These are phyloP conservation scores for Polygonum maritimum DNA, from an alignment of 148 eudicot genomes.

Conservation along the genomic window DNA sequence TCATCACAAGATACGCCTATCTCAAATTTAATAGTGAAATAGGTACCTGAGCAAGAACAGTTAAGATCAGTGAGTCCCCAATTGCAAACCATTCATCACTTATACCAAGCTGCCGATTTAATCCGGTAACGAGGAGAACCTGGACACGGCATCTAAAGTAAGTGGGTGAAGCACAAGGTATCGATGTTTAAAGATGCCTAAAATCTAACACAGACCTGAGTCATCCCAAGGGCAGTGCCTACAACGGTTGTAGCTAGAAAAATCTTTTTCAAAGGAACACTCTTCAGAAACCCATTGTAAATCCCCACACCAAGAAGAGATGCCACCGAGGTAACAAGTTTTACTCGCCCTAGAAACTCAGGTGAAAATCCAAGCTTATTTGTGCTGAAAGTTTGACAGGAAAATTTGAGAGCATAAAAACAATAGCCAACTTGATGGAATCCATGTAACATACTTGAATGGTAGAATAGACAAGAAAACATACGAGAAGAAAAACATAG, in stretches of 20 bases:
- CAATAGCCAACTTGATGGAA: neutral
- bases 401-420: neutral
- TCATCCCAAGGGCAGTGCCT: conserved; percentile 86
- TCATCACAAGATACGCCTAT: neutral
- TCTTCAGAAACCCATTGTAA: conserved; percentile 87
- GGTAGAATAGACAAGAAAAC: conserved; percentile 14
- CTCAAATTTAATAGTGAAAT: neutral
- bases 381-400: conserved; percentile 48
- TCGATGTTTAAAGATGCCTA: neutral
- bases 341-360: conserved; percentile 96
- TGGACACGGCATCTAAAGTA: conserved; percentile 16
- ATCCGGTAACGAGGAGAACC: conserved; percentile 90
- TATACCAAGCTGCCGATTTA: conserved; percentile 78
- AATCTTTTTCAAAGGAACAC: conserved; percentile 61
- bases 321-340: conserved; percentile 89
- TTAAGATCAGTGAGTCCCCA: conserved; percentile 84
- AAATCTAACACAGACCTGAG: conserved; percentile 52
- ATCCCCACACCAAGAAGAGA: conserved; percentile 92
- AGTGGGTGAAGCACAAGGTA: neutral
- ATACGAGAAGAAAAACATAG: conserved; percentile 92
- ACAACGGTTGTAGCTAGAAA: conserved; percentile 66
- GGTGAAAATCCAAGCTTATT: conserved; percentile 90
- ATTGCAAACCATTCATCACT: conserved; percentile 98
- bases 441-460: neutral
- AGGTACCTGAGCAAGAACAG: conserved; percentile 90